Evolutionary conservation across 2,329 filamentous ascomycete genomes (phyloP), one percentile per base, ranked within the genome.

Genomic region (Curvularia lunata): DNA sequence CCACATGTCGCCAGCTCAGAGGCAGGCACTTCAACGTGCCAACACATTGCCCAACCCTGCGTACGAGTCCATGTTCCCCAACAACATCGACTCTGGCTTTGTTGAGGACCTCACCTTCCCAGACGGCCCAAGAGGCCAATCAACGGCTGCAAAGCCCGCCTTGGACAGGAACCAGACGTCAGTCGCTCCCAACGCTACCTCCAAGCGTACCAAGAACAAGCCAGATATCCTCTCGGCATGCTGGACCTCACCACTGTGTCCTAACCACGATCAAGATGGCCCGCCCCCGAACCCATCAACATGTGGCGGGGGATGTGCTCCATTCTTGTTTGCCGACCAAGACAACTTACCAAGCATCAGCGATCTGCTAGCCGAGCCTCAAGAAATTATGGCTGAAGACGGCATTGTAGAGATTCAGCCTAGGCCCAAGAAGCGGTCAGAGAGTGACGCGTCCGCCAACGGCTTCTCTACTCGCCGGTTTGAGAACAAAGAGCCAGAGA

Each of bases 191-290:
- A 71, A 66, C 7, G 52, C 56, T 16, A 40, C 50, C 5, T 49
- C 45, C 3, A 78, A 78, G 64, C 69, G 75, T n/a, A 74, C 59
- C 51, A 76, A 72, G 62, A 70, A 63, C 48, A 73, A 74, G 54
- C 68, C 74, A 28, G 77, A 79, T 51, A 71, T 74, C 25, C 58
- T 77, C 7, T 76, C 77, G 25, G 75, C 76, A 16, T 79, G 77
- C 60, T 79, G 77, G 77, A 78, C 75, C 6, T 78, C 76, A 34
- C 77, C 77, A 12, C 61, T 79, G 4, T 79, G 77, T 54, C 77
- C 77, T 13, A 78, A 78, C 28, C 72, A 78, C 58, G 71, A 70
- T 27, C 70, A 75, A 43, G 72, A 76, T 32, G 75, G 72, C 4
- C 66, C 73, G 9, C 74, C 74, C 19, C 76, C 77, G 3, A 76